Evolutionary conservation across 371 early-diverging fungal species (phyloP).

Genomic region (Zychaea mexicana): DNA sequence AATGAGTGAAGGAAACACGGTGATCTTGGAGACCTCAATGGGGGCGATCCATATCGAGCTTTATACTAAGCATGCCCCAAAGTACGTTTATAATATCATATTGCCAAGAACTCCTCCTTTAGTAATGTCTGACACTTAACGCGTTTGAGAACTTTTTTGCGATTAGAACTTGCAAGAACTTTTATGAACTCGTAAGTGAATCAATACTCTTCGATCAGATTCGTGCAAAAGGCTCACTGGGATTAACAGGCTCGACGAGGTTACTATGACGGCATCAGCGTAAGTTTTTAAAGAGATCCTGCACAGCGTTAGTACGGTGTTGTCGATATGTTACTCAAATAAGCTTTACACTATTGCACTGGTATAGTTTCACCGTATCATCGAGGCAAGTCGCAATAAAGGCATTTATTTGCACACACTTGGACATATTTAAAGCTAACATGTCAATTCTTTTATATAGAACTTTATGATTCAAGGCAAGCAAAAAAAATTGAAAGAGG

Average conservation of each 20-base stretch:
- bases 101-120: background rate
- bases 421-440: too few species aligned
- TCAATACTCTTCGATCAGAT: background rate
- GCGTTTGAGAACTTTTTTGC: background rate
- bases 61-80: slow-evolving; percentile 76
- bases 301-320: background rate
- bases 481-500: background rate
- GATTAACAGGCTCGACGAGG: slow-evolving; percentile 58
- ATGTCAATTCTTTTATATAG: slow-evolving; percentile 24
- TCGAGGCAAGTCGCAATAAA: slow-evolving; percentile 48
- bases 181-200: slow-evolving; percentile 65
- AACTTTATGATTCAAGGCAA: slow-evolving; percentile 86
- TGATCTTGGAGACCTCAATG: slow-evolving; percentile 68
- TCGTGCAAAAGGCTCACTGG: background rate
- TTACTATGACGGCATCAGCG: slow-evolving; percentile 70
- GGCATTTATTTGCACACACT: too few species aligned
- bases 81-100: slow-evolving; percentile 21
- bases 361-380: slow-evolving; percentile 78
- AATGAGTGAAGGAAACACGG: slow-evolving; percentile 25
- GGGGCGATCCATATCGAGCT: slow-evolving; percentile 69
- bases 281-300: slow-evolving; percentile 49
- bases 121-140: background rate
- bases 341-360: background rate
- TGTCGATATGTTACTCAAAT: too few species aligned
- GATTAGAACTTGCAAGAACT: slow-evolving; percentile 72